Conservation (phyloP, 495 filamentous ascomycete species). For the Penicillium robsamsonii region DNA sequence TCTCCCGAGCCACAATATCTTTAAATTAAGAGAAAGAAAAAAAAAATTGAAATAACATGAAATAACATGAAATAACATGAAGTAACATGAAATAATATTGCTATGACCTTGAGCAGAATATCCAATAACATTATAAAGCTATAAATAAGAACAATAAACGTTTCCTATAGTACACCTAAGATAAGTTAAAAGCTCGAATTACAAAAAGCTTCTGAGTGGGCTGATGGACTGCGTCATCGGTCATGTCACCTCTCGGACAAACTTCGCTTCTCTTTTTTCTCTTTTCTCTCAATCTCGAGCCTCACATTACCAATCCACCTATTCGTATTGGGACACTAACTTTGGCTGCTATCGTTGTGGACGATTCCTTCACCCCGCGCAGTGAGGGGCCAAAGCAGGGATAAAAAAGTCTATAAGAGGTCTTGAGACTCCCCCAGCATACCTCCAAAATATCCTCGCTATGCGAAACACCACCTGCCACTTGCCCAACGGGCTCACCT, state of each 20-base stretch:
- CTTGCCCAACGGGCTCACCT: slow-evolving; percentile 82
- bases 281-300: slow-evolving; percentile 1
- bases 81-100: not conserved
- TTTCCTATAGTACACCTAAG: not conserved
- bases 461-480: slow-evolving; percentile 46
- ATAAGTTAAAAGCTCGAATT: not conserved
- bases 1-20: slow-evolving; percentile 2
- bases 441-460: slow-evolving; percentile 1
- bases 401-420: slow-evolving; percentile 2
- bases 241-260: slow-evolving; percentile 5
- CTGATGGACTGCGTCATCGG: slow-evolving; percentile 10
- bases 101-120: not conserved
- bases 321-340: slow-evolving; percentile 1
- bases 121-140: not conserved
- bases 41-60: not conserved
- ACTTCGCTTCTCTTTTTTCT: not conserved
- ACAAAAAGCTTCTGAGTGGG: not conserved
- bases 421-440: not conserved
- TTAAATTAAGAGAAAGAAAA: not conserved
- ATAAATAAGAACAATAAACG: not conserved
- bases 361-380: slow-evolving; percentile 5
- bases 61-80: not conserved
- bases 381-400: slow-evolving; percentile 12
- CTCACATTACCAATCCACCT: slow-evolving; percentile 7
- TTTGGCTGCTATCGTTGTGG: not conserved